Evolutionary conservation across 2,329 filamentous ascomycete genomes (phyloP).

Genomic region (Paradendryphiella salina): DNA sequence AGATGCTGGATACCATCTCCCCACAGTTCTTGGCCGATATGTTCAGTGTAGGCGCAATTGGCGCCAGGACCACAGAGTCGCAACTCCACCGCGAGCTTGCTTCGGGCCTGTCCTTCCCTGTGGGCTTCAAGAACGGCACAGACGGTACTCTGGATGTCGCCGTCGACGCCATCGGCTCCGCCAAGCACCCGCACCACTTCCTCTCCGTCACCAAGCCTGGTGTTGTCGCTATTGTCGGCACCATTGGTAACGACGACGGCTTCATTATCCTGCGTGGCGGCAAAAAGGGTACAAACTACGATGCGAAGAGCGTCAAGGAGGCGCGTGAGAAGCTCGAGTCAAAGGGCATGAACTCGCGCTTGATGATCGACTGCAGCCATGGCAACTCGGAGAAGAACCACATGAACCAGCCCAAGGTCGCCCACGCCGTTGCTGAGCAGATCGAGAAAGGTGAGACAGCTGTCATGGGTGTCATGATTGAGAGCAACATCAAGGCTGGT

Average conservation of each 20-base stretch:
- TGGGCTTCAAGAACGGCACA: constrained; percentile 99
- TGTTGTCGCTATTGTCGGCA: constrained; percentile 91
- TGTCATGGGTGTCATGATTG: constrained; percentile 99
- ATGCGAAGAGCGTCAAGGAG: constrained; percentile 78
- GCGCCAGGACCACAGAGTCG: constrained; percentile 93
- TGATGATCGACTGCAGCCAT: constrained; percentile 99
- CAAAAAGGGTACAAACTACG: constrained; percentile 92
- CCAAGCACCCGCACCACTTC: constrained; percentile 92
- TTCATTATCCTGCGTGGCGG: constrained; percentile 95
- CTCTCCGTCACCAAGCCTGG: constrained; percentile 96
- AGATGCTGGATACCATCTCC: constrained; percentile 98
- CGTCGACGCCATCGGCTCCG: constrained; percentile 92
- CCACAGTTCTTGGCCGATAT: constrained; percentile 95
- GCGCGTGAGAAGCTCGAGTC: constrained; percentile 78
- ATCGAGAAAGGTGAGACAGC: constrained; percentile 79
- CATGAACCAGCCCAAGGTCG: constrained; percentile 95
- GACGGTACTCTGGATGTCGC: constrained; percentile 88
- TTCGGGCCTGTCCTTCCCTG: constrained; percentile 91
- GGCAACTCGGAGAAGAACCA: constrained; percentile 96
- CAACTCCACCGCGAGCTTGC: constrained; percentile 95
- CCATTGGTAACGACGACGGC: constrained; percentile 92
- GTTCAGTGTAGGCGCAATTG: constrained; percentile 88
- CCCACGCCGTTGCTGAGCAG: constrained; percentile 77
- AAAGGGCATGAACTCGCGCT: constrained; percentile 70
- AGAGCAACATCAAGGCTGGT: constrained; percentile 94